Conservation (phyloP, 2,329 filamentous ascomycete species). For the Anisogramma anomala region DNA sequence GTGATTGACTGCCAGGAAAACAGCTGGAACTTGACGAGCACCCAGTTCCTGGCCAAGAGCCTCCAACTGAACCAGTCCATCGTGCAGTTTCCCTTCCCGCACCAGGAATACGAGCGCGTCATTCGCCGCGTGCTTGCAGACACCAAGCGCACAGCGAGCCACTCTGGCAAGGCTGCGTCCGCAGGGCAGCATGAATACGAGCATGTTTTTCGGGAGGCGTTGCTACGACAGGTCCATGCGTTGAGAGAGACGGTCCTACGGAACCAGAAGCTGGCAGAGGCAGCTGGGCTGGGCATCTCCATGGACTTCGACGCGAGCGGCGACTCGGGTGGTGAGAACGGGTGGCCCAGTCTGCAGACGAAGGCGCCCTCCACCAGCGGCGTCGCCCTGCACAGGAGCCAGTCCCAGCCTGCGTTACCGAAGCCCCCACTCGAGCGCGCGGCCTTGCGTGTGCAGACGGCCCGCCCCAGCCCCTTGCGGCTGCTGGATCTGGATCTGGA, state of each 20-base stretch:
- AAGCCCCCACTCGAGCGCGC: constrained; percentile 13
- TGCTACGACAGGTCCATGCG: constrained; percentile 15
- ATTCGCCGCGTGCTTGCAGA: constrained; percentile 16
- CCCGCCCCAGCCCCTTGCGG: constrained; percentile 9
- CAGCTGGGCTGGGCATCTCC: constrained; percentile 16
- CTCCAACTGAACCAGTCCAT: constrained; percentile 32
- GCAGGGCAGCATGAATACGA: constrained; percentile 17
- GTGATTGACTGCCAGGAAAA: constrained; percentile 46
- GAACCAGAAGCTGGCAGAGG: constrained; percentile 19
- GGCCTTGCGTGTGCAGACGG: constrained; percentile 9
- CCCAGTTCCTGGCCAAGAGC: constrained; percentile 34
- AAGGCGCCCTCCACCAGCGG: constrained; percentile 11
- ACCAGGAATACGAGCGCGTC: constrained; percentile 20
- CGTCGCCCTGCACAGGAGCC: not conserved
- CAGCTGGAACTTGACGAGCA: constrained; percentile 40
- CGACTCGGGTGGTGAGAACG: constrained; percentile 15
- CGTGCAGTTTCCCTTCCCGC: constrained; percentile 29
- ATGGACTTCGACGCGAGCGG: constrained; percentile 20
- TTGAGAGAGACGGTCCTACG: constrained; percentile 18
- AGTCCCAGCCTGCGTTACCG: constrained; percentile 12
- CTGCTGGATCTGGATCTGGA: constrained; percentile 18
- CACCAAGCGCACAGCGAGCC: constrained; percentile 11
- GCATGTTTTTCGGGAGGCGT: constrained; percentile 13
- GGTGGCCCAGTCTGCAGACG: constrained; percentile 20
- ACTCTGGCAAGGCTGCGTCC: constrained; percentile 12